phyloP scores from a whole-genome alignment of 2,329 filamentous ascomycete genomes.

The Fusarium succisae region DNA sequence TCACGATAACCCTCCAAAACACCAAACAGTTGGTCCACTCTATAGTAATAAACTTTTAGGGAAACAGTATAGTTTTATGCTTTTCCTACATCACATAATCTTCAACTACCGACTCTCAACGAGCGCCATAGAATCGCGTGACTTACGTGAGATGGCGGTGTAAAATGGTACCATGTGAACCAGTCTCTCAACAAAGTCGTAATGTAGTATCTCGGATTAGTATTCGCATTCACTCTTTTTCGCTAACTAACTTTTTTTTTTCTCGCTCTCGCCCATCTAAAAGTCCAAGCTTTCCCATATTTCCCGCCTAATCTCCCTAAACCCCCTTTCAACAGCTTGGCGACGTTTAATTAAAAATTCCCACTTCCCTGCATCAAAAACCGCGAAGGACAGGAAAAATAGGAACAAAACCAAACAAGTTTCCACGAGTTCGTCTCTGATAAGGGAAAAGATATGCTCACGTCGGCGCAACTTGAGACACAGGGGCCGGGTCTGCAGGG shows the following conservation, averaged over 20 bases:
- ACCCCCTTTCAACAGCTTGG: not conserved
- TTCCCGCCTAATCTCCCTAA: slow-evolving; percentile 13
- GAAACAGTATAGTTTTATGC: not conserved
- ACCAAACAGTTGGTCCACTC: not conserved
- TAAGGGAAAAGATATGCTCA: slow-evolving; percentile 23
- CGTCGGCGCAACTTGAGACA: slow-evolving; percentile 37
- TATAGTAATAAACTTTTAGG: not conserved
- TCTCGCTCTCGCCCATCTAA: not conserved
- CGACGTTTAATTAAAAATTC: not conserved
- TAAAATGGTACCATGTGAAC: slow-evolving; percentile 5
- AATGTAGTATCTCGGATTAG: not conserved
- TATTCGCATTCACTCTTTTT: not conserved
- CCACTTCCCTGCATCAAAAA: not conserved
- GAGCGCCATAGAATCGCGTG: slow-evolving; percentile 7
- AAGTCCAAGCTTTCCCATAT: not conserved
- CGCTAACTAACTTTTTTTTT: not conserved
- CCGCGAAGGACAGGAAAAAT: no score
- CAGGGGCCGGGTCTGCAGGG: slow-evolving; percentile 22
- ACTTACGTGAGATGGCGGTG: slow-evolving; percentile 10
- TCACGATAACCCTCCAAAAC: not conserved
- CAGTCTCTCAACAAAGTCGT: not conserved
- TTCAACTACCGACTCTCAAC: not conserved
- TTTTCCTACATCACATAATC: not conserved
- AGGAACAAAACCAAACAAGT: not conserved
- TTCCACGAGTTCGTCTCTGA: not conserved